Evolutionary conservation across 768 basidiomycete genomes (phyloP).

Genomic region (Phallus indusiatus): DNA sequence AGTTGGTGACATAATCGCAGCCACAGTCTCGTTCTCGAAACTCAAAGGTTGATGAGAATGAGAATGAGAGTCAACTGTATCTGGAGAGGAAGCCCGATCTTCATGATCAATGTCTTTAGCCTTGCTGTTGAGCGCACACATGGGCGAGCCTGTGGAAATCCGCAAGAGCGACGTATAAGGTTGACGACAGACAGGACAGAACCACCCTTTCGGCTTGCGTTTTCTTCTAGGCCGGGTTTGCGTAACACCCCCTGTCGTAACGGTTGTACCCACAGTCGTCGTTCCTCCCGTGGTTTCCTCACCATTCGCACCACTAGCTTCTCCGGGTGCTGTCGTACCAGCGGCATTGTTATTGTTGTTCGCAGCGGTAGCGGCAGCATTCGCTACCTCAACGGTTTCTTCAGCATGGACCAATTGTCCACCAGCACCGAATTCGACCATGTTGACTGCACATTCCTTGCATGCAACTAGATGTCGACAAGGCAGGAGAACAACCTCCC

Average conservation of each 20-base stretch:
- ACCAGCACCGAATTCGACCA: conserved; percentile 96
- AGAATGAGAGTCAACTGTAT: neutral
- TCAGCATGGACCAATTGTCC: conserved; percentile 65
- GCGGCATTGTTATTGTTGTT: conserved; percentile 17
- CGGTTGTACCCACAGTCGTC: conserved; percentile 15
- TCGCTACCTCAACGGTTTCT: conserved; percentile 21
- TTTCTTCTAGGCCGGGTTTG: conserved; percentile 29
- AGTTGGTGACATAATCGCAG: neutral
- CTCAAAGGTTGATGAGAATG: neutral
- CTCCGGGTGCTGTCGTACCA: conserved; percentile 18
- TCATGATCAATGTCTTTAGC: neutral
- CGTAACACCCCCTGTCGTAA: conserved; percentile 14
- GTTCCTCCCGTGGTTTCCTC: conserved; percentile 10
- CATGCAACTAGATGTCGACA: conserved; percentile 94
- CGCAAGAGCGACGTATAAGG: conserved; percentile 85
- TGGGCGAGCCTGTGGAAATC: conserved; percentile 60
- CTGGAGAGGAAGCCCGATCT: neutral
- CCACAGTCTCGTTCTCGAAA: neutral
- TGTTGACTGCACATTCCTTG: conserved; percentile 90
- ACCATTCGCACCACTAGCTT: conserved; percentile 5
- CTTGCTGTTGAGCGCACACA: neutral
- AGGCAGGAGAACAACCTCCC: conserved; percentile 88
- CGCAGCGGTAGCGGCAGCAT: too few relatives aligned
- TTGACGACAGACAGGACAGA: conserved; percentile 93
- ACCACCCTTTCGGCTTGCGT: conserved; percentile 94